Conservation (phyloP, 2,329 filamentous ascomycete species). For the Chaetomium strumarium region DNA sequence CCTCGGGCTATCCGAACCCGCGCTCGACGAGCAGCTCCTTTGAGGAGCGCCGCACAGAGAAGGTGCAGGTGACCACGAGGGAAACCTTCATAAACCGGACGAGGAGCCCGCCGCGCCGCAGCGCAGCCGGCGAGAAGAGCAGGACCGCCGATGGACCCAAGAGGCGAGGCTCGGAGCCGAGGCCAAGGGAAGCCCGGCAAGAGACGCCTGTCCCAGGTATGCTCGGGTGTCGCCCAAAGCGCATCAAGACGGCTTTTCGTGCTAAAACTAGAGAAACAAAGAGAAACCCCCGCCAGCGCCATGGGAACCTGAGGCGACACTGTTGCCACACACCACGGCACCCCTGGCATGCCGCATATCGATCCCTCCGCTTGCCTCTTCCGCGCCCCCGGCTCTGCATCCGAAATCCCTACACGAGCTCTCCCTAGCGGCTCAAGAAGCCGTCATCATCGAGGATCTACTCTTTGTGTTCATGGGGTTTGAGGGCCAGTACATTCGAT, state of each 20-base stretch:
- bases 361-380: slow-evolving; percentile 63
- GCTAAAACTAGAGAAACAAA: slow-evolving; percentile 22
- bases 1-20: slow-evolving; percentile 46
- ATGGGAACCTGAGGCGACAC: slow-evolving; percentile 76
- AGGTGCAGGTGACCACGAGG: slow-evolving; percentile 48
- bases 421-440: slow-evolving; percentile 76
- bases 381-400: slow-evolving; percentile 63
- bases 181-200: slow-evolving; percentile 36
- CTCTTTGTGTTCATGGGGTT: slow-evolving; percentile 97
- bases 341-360: slow-evolving; percentile 61
- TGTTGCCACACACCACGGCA: slow-evolving; percentile 61
- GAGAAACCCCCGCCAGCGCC: slow-evolving; percentile 33
- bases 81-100: slow-evolving; percentile 57
- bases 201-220: slow-evolving; percentile 44
- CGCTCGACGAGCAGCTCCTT: slow-evolving; percentile 43
- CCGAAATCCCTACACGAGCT: slow-evolving; percentile 64
- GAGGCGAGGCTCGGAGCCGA: slow-evolving; percentile 40
- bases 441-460: slow-evolving; percentile 80
- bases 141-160: slow-evolving; percentile 32
- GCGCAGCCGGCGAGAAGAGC: slow-evolving; percentile 32
- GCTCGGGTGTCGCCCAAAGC: slow-evolving; percentile 10
- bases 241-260: not conserved
- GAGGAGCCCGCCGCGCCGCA: slow-evolving; percentile 50
- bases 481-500: slow-evolving; percentile 95
- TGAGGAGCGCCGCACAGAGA: slow-evolving; percentile 54